These are phyloP conservation scores for Parachlorella kessleri DNA, from an alignment of 139 green algal genomes.

Conservation along the genomic window DNA sequence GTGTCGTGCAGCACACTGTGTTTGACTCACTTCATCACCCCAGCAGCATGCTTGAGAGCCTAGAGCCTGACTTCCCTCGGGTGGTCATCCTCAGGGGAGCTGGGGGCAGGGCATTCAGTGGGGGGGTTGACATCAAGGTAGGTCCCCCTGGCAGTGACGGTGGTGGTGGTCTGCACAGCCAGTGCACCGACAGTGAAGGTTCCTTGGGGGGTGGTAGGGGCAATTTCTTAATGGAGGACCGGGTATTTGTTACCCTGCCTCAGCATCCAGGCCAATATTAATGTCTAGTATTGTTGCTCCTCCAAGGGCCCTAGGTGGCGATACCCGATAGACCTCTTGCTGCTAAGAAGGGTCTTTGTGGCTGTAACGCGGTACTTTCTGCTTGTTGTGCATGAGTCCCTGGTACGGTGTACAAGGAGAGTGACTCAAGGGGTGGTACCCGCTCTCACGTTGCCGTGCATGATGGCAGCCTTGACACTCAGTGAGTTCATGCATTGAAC, in stretches of 20 bases:
- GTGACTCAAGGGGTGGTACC: not conserved
- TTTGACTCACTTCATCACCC: slow-evolving; percentile 19
- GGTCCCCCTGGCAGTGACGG: too few species aligned
- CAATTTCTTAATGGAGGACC: too few species aligned
- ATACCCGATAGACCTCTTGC: too few species aligned
- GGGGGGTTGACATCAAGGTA: slow-evolving; percentile 39
- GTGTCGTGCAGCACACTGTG: slow-evolving; percentile 20
- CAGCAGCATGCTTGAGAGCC: not conserved
- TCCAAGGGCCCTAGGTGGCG: too few species aligned
- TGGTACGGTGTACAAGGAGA: not conserved
- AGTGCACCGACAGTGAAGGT: too few species aligned
- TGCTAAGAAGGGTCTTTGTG: too few species aligned
- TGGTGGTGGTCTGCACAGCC: too few species aligned
- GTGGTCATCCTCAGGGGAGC: slow-evolving; percentile 25
- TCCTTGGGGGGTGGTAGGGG: too few species aligned
- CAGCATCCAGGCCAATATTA: too few species aligned
- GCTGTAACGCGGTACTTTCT: too few species aligned
- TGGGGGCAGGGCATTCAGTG: slow-evolving; percentile 26
- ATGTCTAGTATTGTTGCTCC: too few species aligned
- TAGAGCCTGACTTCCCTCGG: slow-evolving; percentile 10
- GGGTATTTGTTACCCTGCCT: too few species aligned
- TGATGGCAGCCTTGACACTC: not conserved
- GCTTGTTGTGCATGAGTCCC: not conserved
- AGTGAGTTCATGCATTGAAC: not conserved
- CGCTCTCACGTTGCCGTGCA: not conserved